phyloP scores from a whole-genome alignment of 2,329 filamentous ascomycete genomes.

The Claviceps arundinis region DNA sequence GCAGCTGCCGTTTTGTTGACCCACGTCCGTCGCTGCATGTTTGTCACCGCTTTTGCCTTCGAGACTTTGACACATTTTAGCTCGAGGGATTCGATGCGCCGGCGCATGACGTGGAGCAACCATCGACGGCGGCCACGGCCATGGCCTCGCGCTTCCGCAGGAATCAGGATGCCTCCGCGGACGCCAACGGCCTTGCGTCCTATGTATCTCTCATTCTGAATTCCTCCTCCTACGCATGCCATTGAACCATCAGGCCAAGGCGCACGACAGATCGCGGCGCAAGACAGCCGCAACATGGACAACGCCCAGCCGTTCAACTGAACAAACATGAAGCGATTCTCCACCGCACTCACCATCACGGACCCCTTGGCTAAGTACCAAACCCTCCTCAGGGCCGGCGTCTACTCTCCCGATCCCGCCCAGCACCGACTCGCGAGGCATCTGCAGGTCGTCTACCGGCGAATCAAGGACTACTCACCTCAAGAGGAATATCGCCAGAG shows the following conservation, averaged over 20 bases:
- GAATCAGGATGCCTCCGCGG: too few species aligned
- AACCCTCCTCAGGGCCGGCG: constrained; percentile 51
- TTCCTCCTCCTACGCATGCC: too few species aligned
- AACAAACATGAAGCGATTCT: constrained; percentile 21
- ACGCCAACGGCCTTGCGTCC: too few species aligned
- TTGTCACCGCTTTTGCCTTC: too few species aligned
- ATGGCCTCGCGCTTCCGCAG: too few species aligned
- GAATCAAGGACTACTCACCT: constrained; percentile 67
- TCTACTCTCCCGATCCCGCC: constrained; percentile 54
- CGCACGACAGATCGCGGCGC: background rate
- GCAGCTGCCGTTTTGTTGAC: too few species aligned
- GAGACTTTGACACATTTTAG: too few species aligned
- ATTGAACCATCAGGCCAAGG: background rate
- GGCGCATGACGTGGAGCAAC: background rate
- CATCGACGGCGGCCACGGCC: background rate
- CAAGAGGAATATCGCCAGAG: constrained; percentile 54
- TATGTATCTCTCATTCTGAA: too few species aligned
- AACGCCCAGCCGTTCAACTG: background rate
- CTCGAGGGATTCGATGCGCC: background rate
- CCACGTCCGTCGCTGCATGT: too few species aligned
- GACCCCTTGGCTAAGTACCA: constrained; percentile 70
- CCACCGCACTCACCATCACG: constrained; percentile 44
- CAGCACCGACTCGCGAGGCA: constrained; percentile 64
- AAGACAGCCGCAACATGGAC: background rate
- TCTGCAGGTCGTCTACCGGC: constrained; percentile 61